phyloP scores from a whole-genome alignment of 345 rosid species.

The Eucalyptus erythrocorys region DNA sequence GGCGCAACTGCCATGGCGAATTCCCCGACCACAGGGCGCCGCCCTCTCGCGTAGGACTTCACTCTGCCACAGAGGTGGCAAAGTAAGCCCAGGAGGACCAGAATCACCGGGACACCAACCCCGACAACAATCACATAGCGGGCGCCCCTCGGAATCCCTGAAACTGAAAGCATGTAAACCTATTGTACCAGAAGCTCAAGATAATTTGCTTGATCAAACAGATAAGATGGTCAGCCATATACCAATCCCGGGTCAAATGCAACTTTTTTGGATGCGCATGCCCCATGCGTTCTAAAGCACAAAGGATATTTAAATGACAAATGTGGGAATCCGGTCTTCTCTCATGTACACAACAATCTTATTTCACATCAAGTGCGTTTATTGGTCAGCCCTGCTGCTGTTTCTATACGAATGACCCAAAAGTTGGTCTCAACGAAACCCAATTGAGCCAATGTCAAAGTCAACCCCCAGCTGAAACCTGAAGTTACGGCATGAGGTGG shows the following conservation, averaged over 20 bases:
- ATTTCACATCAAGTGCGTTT: neutral
- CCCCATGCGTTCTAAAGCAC: neutral
- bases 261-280: neutral
- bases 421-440: neutral
- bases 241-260: neutral
- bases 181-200: neutral
- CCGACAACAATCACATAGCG: conserved; percentile 34
- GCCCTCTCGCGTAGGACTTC: conserved; percentile 1
- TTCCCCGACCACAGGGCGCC: neutral
- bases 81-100: conserved; percentile 20
- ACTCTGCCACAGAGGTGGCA: conserved; percentile 25
- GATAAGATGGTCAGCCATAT: neutral
- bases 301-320: neutral
- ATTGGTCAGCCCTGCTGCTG: neutral
- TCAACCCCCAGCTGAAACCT: neutral
- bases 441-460: neutral
- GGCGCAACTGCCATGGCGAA: conserved; percentile 1
- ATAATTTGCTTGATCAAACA: neutral
- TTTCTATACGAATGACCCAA: neutral
- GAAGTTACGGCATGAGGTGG: neutral
- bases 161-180: conserved; percentile 4
- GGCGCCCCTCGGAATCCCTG: conserved; percentile 33
- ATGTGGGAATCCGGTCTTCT: neutral
- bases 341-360: neutral
- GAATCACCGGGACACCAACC: conserved; percentile 41